These are phyloP conservation scores for Cenchrus americanus DNA, from an alignment of 176 grass and related monocot genomes.

Conservation along the genomic window DNA sequence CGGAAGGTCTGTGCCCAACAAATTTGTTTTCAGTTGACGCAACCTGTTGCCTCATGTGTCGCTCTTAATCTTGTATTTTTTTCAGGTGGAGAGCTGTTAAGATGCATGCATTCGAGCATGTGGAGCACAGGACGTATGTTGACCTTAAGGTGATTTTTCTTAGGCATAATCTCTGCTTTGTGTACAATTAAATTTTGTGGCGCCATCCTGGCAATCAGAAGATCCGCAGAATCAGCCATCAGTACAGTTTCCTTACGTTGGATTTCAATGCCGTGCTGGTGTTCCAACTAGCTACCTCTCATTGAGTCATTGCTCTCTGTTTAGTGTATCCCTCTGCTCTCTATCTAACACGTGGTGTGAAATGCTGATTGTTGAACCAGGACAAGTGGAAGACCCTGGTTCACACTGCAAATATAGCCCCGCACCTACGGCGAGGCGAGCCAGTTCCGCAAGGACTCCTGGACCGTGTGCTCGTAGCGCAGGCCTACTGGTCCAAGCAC, in stretches of 20 bases:
- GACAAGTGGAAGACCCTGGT: conserved; percentile 94
- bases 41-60: conserved; percentile 19
- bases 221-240: neutral
- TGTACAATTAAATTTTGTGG: neutral
- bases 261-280: neutral
- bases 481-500: conserved; percentile 70
- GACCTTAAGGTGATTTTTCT: conserved; percentile 82
- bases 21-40: neutral
- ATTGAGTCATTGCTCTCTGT: neutral
- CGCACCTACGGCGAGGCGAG: conserved; percentile 71
- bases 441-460: conserved; percentile 80
- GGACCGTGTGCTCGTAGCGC: conserved; percentile 68
- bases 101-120: conserved; percentile 63
- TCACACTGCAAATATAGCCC: conserved; percentile 79
- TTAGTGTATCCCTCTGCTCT: neutral
- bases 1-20: conserved; percentile 64
- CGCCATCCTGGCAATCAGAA: neutral
- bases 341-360: neutral
- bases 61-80: conserved; percentile 36
- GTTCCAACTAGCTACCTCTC: neutral
- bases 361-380: conserved; percentile 41
- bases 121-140: conserved; percentile 83
- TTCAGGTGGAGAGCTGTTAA: conserved; percentile 89
- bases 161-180: neutral
- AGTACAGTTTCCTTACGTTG: neutral